Evolutionary conservation across 2,329 filamentous ascomycete species (phyloP).

Genomic region (Trichoderma oligosporum): DNA sequence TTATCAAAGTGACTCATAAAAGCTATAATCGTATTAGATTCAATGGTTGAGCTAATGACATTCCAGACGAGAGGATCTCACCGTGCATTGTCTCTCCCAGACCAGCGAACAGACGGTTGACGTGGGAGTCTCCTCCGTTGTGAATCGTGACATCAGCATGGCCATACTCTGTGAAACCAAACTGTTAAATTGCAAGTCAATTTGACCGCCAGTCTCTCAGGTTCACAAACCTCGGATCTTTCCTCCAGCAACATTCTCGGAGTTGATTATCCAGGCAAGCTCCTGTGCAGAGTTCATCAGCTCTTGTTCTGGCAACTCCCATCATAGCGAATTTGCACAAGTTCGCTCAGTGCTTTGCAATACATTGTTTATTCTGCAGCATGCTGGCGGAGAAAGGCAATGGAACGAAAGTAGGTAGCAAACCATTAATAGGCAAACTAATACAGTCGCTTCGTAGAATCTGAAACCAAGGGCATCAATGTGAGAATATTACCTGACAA

Average conservation of each 20-base stretch:
- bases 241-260: slow-evolving; percentile 52
- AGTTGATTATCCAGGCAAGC: slow-evolving; percentile 63
- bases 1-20: slow-evolving; percentile 87
- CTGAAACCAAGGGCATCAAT: background rate
- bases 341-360: background rate
- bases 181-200: background rate
- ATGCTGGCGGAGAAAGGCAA: background rate
- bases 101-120: slow-evolving; percentile 75
- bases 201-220: background rate
- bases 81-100: slow-evolving; percentile 63
- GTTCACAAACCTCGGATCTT: slow-evolving; percentile 15
- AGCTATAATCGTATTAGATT: background rate
- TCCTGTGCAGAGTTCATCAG: slow-evolving; percentile 46
- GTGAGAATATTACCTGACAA: background rate
- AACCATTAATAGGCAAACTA: background rate
- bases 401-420: background rate
- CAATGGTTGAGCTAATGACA: background rate
- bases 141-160: slow-evolving; percentile 44
- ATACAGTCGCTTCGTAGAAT: background rate
- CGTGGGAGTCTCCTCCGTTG: slow-evolving; percentile 54
- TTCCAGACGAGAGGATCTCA: slow-evolving; percentile 8
- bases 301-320: background rate
- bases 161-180: background rate
- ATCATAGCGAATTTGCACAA: background rate
- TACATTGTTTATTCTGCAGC: background rate